A percentile compares a stretch with the other conserved stretches of the same genome.
Evolutionary conservation across 2,329 filamentous ascomycete species (phyloP).

Genomic region (Neurospora sp.): DNA sequence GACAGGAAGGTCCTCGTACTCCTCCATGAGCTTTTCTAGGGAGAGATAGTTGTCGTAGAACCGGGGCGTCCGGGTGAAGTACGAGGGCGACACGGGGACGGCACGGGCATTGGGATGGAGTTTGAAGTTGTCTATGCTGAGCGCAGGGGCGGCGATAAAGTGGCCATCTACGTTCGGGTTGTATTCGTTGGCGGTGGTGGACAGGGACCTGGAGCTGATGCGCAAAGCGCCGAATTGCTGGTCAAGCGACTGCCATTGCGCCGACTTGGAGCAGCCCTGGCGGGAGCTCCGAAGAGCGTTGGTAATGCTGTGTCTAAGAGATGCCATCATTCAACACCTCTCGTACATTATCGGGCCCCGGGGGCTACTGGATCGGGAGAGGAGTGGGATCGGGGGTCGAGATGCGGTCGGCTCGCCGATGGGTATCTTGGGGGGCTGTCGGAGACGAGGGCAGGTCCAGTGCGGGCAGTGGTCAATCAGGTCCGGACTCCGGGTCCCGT

Average conservation of each 20-base stretch:
- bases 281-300: conserved; percentile 15
- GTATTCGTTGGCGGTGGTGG: conserved; percentile 8
- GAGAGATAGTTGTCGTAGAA: conserved; percentile 80
- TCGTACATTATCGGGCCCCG: conserved; percentile 14
- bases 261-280: conserved; percentile 1
- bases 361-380: not conserved
- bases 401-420: not conserved
- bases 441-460: not conserved
- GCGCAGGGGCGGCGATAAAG: conserved; percentile 11
- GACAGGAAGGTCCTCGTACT: conserved; percentile 64
- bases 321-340: conserved; percentile 17
- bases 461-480: not conserved
- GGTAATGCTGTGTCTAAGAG: conserved; percentile 13
- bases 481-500: not conserved
- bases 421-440: not conserved
- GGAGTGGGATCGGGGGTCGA: not conserved
- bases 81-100: conserved; percentile 79
- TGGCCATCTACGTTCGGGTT: not conserved
- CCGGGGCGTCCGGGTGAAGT: conserved; percentile 77
- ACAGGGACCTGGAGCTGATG: conserved; percentile 11
- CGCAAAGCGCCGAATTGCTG: conserved; percentile 16
- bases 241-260: conserved; percentile 13
- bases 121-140: conserved; percentile 13
- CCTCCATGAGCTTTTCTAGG: conserved; percentile 61
- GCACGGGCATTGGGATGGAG: conserved; percentile 52